Base-by-base conservation (phyloP, 371 early-diverging fungal species). In the Mucor irregularis region DNA sequence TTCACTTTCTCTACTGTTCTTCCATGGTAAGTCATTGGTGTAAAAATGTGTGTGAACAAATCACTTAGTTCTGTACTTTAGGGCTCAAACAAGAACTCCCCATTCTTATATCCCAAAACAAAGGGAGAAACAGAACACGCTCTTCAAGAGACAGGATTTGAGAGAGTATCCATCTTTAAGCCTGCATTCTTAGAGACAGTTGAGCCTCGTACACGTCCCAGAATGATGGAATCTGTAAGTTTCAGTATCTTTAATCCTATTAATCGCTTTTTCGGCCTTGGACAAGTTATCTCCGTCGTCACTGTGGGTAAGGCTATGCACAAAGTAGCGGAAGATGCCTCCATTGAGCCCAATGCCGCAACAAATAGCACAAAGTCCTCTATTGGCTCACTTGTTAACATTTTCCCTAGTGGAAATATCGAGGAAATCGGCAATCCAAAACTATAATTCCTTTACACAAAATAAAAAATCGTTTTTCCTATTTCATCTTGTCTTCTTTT, bases 121-220 rank as follows among this genome's bases (percentile, higher is more conserved):
- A 94, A 94, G 64, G 92, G 92, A 28, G 74, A 91, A 69, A 88
- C 87, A 1, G 91, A 92, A 52, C 66, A 79, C 26, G 80, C 75
- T 13, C 55, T 92, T 16, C 66, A 60, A 39, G 69, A 76, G 46
- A 57, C 83, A 52, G 89, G 87, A 2, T 91, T 92, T 53, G 67
- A 77, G 34, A 75, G 75, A 10, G 80, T 85, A 5, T 78, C 83
- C 7, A 83, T 91, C 45, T 81, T 89, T 55, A 78, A 69, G 2
- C 92, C 92, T 11, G 85, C 71, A 0, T 61, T 64, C 64, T 68
- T 91, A 34, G 66, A 83, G 46, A 44, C 66, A 0, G 81, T 76
- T 9, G 81, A 81, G 28, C 61, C 66, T 29, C 69, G 60, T 52
- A 29, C 51, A 19, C 44, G 38, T 5, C 14, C 55, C 16, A 47